A percentile compares a stretch with the other conserved stretches of the same genome.
phyloP scores from a whole-genome alignment of 2,329 filamentous ascomycete species.

The Colletotrichum truncatum region DNA sequence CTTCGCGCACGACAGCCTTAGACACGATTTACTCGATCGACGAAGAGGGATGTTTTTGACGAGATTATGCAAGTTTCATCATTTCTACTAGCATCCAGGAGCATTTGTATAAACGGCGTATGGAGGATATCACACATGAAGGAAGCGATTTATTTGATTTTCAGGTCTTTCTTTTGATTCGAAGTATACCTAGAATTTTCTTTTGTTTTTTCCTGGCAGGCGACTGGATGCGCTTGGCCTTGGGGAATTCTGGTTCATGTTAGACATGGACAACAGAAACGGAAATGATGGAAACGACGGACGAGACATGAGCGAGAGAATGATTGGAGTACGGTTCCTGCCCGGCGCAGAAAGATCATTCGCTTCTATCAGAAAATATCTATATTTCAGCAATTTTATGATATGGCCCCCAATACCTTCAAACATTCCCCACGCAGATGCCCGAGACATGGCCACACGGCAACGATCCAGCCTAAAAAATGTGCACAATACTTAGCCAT shows the following conservation, averaged over 20 bases:
- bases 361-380: background rate
- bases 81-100: background rate
- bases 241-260: background rate
- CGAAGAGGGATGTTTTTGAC: slow-evolving; percentile 1
- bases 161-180: background rate
- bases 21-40: background rate
- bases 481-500: background rate
- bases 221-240: slow-evolving; percentile 9
- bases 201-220: background rate
- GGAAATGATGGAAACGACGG: background rate
- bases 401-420: background rate
- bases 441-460: slow-evolving; percentile 2
- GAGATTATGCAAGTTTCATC: background rate
- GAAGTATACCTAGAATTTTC: background rate
- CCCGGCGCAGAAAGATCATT: slow-evolving; percentile 12
- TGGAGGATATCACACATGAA: slow-evolving; percentile 20
- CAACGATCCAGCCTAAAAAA: background rate
- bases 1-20: slow-evolving; percentile 52
- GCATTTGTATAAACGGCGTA: slow-evolving; percentile 18
- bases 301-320: background rate
- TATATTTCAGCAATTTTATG: background rate
- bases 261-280: background rate
- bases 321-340: background rate
- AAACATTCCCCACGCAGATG: background rate
- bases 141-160: background rate